Conservation (phyloP, 768 basidiomycete genomes). For the Russula foetens region DNA sequence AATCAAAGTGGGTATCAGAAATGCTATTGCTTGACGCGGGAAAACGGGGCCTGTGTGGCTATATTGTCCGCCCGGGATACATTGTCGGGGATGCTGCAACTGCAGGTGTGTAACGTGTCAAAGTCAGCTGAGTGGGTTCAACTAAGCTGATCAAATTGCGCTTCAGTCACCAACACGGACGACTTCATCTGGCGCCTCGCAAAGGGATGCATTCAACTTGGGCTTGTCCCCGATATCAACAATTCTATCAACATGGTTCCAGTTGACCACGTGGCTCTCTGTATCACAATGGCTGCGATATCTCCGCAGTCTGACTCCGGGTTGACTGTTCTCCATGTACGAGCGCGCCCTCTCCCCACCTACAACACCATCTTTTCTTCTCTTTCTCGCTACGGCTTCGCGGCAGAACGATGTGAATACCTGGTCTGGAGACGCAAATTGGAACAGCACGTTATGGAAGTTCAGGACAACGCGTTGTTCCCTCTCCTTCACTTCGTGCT, state of each 20-base stretch:
- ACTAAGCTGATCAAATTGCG: background rate
- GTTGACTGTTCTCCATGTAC: constrained; percentile 71
- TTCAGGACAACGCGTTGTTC: constrained; percentile 94
- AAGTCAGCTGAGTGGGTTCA: background rate
- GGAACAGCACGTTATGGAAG: constrained; percentile 91
- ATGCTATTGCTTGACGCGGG: constrained; percentile 90
- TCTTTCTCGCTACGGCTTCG: constrained; percentile 73
- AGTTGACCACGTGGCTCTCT: constrained; percentile 89
- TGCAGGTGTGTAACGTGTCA: constrained; percentile 53
- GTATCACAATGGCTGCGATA: constrained; percentile 65
- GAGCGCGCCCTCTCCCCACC: constrained; percentile 77
- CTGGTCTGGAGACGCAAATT: constrained; percentile 84
- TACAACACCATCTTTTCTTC: constrained; percentile 81
- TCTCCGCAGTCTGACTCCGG: constrained; percentile 37
- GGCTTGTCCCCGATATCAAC: constrained; percentile 93
- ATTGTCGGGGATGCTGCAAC: constrained; percentile 87
- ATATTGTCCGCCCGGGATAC: constrained; percentile 91
- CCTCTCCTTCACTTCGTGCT: constrained; percentile 95
- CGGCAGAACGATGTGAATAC: constrained; percentile 75
- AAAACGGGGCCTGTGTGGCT: constrained; percentile 71
- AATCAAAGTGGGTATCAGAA: constrained; percentile 98
- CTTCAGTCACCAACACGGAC: constrained; percentile 86
- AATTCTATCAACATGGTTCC: constrained; percentile 98
- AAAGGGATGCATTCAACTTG: constrained; percentile 98
- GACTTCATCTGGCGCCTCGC: constrained; percentile 98